Base-by-base conservation (phyloP, 306 rosid species). In the Castanopsis chinensis region DNA sequence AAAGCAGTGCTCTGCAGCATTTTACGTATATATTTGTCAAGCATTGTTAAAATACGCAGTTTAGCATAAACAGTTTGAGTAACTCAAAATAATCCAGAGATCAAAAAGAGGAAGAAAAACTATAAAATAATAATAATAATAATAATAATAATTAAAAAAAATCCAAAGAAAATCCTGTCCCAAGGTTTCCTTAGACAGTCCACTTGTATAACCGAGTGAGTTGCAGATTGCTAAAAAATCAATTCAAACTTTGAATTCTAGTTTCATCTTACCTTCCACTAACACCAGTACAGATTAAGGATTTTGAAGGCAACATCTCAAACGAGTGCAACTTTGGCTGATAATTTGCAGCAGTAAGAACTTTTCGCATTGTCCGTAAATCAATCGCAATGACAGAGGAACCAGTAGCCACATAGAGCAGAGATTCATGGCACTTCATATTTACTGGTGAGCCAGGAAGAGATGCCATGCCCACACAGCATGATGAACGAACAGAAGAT, bases 331-430 rank as follows among this genome's bases (percentile, higher is more conserved):
- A 70, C 75, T 80, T 87, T 23, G 87, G 78, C 71, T 14, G 87
- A 78, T 81, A 81, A 45, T 82, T 80, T 5, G 93, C 90, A 12
- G 89, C 88, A 13, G 92, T 88, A 43, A 88, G 13, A 61, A 84
- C 94, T 85, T 74, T 92, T 68, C 76, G 87, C 98, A 92, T 94
- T 71, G 96, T 92, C 86, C 98, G 90, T 81, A 92, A 79, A 86
- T 94, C 98, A 76, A 94, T 75, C 32, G 87, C 90, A 64, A 79
- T 61, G 59, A 94, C 90, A 54, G 92, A 85, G 81, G 94, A 83
- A 76, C 96, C 90, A 81, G 93, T 71, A 70, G 92, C 96, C 69
- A 87, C 86, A 83, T 88, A 92, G 76, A 92, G 59, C 82, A 94
- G 61, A 6, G 97, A 82, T 71, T 94, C 98, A 72, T 92, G 90